A percentile compares a stretch with the other conserved stretches of the same genome.
Conservation (phyloP, 371 early-diverging fungal species). For the Apophysomyces variabilis region DNA sequence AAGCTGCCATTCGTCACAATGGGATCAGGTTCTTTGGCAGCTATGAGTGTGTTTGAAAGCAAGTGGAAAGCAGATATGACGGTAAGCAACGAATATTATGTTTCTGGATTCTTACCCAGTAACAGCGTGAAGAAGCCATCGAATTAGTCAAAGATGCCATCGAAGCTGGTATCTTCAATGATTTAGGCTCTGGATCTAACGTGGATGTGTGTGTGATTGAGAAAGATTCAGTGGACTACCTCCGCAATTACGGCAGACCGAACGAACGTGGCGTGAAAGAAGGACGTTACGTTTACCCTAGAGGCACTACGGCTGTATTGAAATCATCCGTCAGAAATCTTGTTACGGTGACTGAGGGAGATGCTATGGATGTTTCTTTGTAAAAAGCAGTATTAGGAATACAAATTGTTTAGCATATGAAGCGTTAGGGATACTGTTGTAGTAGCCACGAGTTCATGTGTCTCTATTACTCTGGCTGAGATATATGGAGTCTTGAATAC, state of each 20-base stretch:
- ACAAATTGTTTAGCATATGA: background rate
- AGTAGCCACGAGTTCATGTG: too few species aligned
- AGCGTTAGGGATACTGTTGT: too few species aligned
- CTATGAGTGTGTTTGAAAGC: constrained; percentile 97
- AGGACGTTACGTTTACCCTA: constrained; percentile 70
- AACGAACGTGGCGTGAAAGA: constrained; percentile 90
- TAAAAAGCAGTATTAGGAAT: constrained; percentile 21
- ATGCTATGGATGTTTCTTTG: constrained; percentile 56
- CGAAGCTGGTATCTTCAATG: constrained; percentile 99
- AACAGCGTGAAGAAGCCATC: constrained; percentile 91
- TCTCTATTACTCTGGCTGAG: too few species aligned
- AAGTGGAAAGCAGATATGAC: constrained; percentile 86
- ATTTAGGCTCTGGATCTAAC: constrained; percentile 99
- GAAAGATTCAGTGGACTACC: constrained; percentile 78
- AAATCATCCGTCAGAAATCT: constrained; percentile 47
- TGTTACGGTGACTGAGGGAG: constrained; percentile 47
- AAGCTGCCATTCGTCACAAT: constrained; percentile 96
- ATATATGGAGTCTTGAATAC: too few species aligned
- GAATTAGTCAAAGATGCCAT: constrained; percentile 95
- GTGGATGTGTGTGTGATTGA: constrained; percentile 97
- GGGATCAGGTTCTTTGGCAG: constrained; percentile 98
- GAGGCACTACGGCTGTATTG: constrained; percentile 55
- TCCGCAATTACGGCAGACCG: constrained; percentile 86
- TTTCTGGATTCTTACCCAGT: background rate
- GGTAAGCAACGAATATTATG: constrained; percentile 47